phyloP scores from a whole-genome alignment of 768 basidiomycete species.

The Tricholoma saponaceum region DNA sequence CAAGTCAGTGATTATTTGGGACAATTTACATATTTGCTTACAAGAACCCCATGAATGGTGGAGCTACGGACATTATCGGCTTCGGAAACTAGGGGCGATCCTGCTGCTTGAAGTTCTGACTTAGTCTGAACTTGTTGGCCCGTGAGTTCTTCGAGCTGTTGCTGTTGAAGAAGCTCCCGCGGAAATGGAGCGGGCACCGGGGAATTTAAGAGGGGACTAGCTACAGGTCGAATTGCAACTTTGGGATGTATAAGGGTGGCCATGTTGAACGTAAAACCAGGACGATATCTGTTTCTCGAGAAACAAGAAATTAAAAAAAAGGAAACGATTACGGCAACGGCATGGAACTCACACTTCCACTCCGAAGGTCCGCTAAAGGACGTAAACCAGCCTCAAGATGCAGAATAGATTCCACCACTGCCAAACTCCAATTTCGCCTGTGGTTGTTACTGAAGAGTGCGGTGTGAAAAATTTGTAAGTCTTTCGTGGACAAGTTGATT shows the following conservation, averaged over 20 bases:
- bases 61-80: slow-evolving; percentile 1
- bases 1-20: slow-evolving; percentile 2
- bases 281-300: too few species aligned
- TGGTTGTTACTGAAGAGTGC: background rate
- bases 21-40: slow-evolving; percentile 1
- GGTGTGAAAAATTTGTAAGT: background rate
- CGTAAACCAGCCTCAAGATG: background rate
- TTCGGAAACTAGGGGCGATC: slow-evolving; percentile 7
- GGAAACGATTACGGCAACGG: background rate
- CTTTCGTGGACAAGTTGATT: background rate
- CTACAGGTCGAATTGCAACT: slow-evolving; percentile 16
- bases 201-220: slow-evolving; percentile 22
- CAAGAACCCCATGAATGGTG: slow-evolving; percentile 10
- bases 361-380: background rate
- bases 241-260: slow-evolving; percentile 37
- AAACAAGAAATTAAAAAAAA: too few species aligned
- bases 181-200: slow-evolving; percentile 40
- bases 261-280: slow-evolving; percentile 21
- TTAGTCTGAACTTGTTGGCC: background rate
- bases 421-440: background rate
- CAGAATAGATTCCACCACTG: background rate
- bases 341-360: background rate
- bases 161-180: slow-evolving; percentile 23
- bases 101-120: slow-evolving; percentile 5
- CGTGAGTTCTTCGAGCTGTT: slow-evolving; percentile 1